Evolutionary conservation across 352 stramenopile genomes (phyloP), one percentile per base, ranked within the genome.

Genomic region (Pythium pectinolyticum): DNA sequence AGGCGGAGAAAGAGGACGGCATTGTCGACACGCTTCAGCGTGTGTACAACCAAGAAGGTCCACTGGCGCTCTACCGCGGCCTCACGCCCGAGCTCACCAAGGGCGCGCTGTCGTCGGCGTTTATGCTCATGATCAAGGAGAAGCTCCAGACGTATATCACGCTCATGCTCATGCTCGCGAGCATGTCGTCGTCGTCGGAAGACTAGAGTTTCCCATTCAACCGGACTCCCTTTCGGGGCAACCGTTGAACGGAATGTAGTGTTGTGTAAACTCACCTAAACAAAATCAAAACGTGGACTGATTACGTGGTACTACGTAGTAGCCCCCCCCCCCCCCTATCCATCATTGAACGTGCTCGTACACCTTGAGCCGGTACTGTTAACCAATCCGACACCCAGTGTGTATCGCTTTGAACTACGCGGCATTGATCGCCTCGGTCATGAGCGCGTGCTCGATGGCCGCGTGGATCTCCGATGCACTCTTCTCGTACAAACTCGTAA

Each of bases 111-210:
- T 98, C 90, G 61, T 94, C 94, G 0, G 96, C 95, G 30, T 73
- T 99, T 34, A 99, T 98, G 96, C 89, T 98, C 67, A 98, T 98
- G 90, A 94, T 98, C 60, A 99, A 99, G 83, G 95, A 99, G 76
- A 97, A 98, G 75, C 97, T 98, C 53, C 88, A 97, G 71, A 84
- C 76, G 64, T 90, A 95, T 66, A 93, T 97, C 61, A 96, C 83
- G 57, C 40, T 91, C 49, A 60, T 89, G 37, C 78, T 97, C 61
- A 81, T 97, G 39, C 62, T 93, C 31, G 77, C 67, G 43, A 89
- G 45, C 51, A 65, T 65, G 63, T n/a, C n/a, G n/a, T n/a, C n/a
- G 41, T 22, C 41, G 22, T 67, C 61, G n/a, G 11, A 67, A 22
- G 61, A 67, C 35, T 67, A 67, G 46, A 59, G 4, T 19, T n/a